These are phyloP conservation scores for Pseudogymnoascus sp. DNA, from an alignment of 2,329 filamentous ascomycete species.

Conservation along the genomic window DNA sequence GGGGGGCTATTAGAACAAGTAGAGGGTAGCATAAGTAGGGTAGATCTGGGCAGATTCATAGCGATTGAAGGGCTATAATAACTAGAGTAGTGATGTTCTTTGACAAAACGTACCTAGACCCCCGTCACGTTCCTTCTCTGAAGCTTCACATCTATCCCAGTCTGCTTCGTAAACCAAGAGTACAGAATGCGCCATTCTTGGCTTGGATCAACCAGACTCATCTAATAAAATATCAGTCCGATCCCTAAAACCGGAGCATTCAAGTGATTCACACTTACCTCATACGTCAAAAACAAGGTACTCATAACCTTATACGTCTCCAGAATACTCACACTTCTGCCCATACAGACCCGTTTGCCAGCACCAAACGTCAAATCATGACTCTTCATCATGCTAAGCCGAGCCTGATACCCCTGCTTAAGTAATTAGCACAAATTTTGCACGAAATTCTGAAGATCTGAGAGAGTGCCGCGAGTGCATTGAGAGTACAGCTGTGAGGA, in stretches of 20 bases:
- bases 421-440: neutral
- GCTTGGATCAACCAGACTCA: constrained; percentile 29
- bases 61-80: neutral
- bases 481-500: neutral
- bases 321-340: constrained; percentile 34
- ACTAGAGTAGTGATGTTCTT: neutral
- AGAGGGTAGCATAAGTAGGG: neutral
- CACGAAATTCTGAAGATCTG: neutral
- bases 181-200: constrained; percentile 35
- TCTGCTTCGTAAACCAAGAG: constrained; percentile 35
- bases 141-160: constrained; percentile 18
- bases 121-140: neutral
- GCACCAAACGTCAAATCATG: constrained; percentile 36
- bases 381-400: constrained; percentile 33
- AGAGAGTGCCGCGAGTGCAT: neutral
- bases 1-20: neutral
- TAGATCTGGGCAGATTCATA: neutral
- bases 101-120: neutral
- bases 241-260: neutral
- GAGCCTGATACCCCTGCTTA: constrained; percentile 24
- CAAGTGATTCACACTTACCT: constrained; percentile 27
- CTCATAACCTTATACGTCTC: constrained; percentile 42
- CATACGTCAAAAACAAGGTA: constrained; percentile 38
- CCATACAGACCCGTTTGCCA: constrained; percentile 37
- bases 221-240: constrained; percentile 19